Conservation (phyloP, 75 land plant genomes). For the Selaginella tamariscina region DNA sequence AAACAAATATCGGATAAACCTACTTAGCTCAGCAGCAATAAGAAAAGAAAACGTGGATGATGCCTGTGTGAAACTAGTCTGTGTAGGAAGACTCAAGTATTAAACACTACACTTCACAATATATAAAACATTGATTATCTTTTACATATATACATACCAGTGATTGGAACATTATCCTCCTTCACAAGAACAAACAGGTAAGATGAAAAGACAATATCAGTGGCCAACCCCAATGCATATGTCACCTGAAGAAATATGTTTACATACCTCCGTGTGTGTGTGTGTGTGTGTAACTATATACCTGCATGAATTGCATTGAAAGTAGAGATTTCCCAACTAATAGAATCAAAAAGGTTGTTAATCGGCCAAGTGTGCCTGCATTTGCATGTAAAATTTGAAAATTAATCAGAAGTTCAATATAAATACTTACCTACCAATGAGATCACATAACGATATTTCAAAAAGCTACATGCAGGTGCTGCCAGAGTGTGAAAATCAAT, state of each 20-base stretch:
- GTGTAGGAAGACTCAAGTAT: too few species aligned
- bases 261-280: not conserved
- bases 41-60: not conserved
- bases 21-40: conserved; percentile 1
- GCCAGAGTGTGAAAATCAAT: not conserved
- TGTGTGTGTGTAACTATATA: too few species aligned
- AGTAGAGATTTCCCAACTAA: not conserved
- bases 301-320: not conserved
- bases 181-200: not conserved
- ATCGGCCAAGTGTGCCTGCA: not conserved
- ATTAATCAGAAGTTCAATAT: not conserved
- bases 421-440: not conserved
- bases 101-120: too few species aligned
- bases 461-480: not conserved
- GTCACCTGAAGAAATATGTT: not conserved
- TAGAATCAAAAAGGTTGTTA: not conserved
- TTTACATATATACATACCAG: not conserved
- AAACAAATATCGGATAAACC: not conserved
- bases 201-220: not conserved
- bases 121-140: too few species aligned
- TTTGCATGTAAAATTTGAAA: not conserved
- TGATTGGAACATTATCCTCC: not conserved
- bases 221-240: not conserved
- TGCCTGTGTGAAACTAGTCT: not conserved
- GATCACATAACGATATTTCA: not conserved